Evolutionary conservation across 2,329 filamentous ascomycete species (phyloP).

Genomic region (Exophiala phaeomuriformis): DNA sequence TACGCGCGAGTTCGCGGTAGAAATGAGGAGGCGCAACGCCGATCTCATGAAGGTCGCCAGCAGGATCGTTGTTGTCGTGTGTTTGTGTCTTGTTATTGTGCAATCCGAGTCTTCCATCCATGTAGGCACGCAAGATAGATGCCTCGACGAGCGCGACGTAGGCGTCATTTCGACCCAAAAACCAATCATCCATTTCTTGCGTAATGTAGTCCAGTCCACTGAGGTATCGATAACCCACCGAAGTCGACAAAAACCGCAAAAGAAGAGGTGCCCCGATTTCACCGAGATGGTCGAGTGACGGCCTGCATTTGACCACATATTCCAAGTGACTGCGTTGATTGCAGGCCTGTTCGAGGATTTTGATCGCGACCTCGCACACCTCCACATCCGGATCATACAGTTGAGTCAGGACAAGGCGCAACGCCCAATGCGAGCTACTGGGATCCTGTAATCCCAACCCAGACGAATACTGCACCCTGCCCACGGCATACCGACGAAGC

Average conservation of each 20-base stretch:
- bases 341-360: conserved; percentile 94
- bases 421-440: conserved; percentile 85
- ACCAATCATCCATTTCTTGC: conserved; percentile 99
- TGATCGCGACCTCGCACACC: conserved; percentile 91
- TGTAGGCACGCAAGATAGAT: conserved; percentile 79
- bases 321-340: conserved; percentile 86
- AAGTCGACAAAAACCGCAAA: conserved; percentile 87
- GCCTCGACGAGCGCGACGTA: conserved; percentile 93
- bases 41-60: conserved; percentile 52
- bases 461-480: conserved; percentile 40
- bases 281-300: conserved; percentile 86
- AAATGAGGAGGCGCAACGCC: conserved; percentile 85
- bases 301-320: conserved; percentile 92
- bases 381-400: conserved; percentile 96
- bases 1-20: conserved; percentile 89
- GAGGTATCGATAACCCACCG: conserved; percentile 94
- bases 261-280: conserved; percentile 93
- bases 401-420: conserved; percentile 93
- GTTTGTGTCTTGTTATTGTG: conserved; percentile 43
- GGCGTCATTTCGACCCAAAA: conserved; percentile 89
- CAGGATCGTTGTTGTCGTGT: conserved; percentile 46
- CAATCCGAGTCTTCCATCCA: conserved; percentile 37
- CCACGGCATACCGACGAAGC: conserved; percentile 75
- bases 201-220: conserved; percentile 97
- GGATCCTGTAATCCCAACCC: conserved; percentile 33